Base-by-base conservation (phyloP, 441 rosid species). In the Arabidopsis lyrata region DNA sequence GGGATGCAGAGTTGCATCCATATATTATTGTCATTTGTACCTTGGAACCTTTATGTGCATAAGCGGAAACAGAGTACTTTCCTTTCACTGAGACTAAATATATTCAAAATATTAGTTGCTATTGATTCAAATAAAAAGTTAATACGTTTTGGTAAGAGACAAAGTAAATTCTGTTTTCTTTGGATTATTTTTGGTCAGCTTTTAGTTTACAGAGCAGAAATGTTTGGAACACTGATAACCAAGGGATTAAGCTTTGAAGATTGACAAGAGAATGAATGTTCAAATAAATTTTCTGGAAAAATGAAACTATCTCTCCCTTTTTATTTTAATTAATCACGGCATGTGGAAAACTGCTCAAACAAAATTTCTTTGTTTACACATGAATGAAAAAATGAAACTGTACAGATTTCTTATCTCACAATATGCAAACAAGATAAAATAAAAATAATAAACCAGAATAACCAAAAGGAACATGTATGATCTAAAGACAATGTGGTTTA, bases 351-450 rank as follows among this genome's bases (percentile, higher is more conserved):
- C 16, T 39, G 63, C 78, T 70, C 87, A 82, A 82, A 83, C 85
- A 91, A 90, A 92, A 87, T 81, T 53, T 86, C 81, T 86, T 78
- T 87, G 72, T 24, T 85, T 87, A 83, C 89, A 90, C 82, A 83
- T 87, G 96, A 90, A 92, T 90, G 85, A 90, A 90, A 90, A 86
- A 82, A 85, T 85, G 87, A 72, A 60, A 7, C 80, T 77, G 74
- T 72, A 77, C 73, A 72, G 50, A 64, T 34, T 8, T 62, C 50
- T 55, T 35, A 63, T 76, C 70, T 18, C 60, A 76, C 63, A 65
- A 65, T 27, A 59, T 71, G 63, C 77, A 65, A 61, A 68, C 44
- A 50, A 57, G 16, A 4, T 39, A 36, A 42, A 55, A 29, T 18
- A 15, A 44, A 44, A 50, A 42, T n/a, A 55, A 8, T 5, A 6